Evolutionary conservation across 768 basidiomycete genomes (phyloP).

Genomic region (Lentinula raphanica): DNA sequence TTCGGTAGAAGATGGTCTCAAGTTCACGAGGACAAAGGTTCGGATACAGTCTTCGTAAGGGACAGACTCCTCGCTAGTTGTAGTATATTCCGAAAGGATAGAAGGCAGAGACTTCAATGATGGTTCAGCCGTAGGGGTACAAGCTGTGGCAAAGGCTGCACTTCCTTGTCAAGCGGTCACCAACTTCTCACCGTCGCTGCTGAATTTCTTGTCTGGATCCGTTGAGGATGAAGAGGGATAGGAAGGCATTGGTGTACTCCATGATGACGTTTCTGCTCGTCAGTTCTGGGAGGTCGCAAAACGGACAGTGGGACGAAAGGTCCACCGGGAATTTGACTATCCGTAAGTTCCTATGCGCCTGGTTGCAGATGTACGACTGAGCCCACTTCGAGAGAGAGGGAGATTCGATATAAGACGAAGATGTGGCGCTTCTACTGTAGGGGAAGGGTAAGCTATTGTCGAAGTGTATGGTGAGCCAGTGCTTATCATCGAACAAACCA

Average conservation of each 20-base stretch:
- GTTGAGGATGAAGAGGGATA: conserved; percentile 27
- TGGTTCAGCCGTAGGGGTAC: conserved; percentile 37
- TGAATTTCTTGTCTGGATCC: conserved; percentile 22
- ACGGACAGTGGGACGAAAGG: conserved; percentile 31
- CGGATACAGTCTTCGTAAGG: conserved; percentile 47
- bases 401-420: no score
- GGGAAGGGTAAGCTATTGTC: no score
- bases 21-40: no score
- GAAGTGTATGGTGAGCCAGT: no score
- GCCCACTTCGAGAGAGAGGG: no score
- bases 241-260: conserved; percentile 25
- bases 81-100: conserved; percentile 52
- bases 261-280: conserved; percentile 21
- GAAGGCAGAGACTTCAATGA: conserved; percentile 57
- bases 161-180: conserved; percentile 45
- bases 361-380: no score
- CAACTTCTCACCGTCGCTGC: conserved; percentile 31
- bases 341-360: no score
- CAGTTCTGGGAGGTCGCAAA: conserved; percentile 45
- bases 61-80: conserved; percentile 40
- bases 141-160: conserved; percentile 43
- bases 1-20: no score
- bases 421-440: no score
- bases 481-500: no score
- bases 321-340: background rate